Evolutionary conservation across 2,329 filamentous ascomycete species (phyloP).

Genomic region (Fusarium phyllophilum): DNA sequence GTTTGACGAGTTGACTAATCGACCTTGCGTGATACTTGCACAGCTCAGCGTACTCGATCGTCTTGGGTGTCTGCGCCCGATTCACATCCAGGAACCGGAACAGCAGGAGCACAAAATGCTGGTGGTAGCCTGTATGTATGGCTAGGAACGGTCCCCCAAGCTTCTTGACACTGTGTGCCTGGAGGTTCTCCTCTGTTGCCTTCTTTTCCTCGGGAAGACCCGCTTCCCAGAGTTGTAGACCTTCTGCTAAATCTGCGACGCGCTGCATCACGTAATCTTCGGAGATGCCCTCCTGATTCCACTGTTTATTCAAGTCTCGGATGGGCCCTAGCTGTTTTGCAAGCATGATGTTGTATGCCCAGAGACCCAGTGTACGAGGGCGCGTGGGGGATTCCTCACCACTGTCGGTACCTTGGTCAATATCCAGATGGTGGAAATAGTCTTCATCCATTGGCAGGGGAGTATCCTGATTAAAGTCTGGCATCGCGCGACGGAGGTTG

Average conservation of each 20-base stretch:
- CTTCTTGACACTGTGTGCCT: neutral
- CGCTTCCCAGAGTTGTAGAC: neutral
- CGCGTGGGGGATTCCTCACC: neutral
- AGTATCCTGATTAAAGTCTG: constrained; percentile 6
- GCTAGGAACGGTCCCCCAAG: constrained; percentile 7
- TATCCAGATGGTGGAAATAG: neutral
- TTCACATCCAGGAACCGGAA: constrained; percentile 4
- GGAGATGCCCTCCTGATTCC: neutral
- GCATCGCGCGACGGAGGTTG: constrained; percentile 9
- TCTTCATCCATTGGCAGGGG: constrained; percentile 13
- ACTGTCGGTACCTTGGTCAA: neutral
- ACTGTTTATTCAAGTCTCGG: neutral
- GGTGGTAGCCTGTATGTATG: constrained; percentile 13
- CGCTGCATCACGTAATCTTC: constrained; percentile 8
- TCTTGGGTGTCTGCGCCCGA: neutral
- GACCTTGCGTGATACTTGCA: constrained; percentile 2
- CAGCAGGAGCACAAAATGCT: neutral
- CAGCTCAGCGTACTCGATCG: constrained; percentile 2
- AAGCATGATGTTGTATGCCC: constrained; percentile 15
- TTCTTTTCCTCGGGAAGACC: constrained; percentile 5
- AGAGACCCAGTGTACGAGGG: constrained; percentile 2
- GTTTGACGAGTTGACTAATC: neutral
- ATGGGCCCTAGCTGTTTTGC: constrained; percentile 3
- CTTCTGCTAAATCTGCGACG: constrained; percentile 5
- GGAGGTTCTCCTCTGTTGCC: constrained; percentile 3